phyloP scores from a whole-genome alignment of 2,329 filamentous ascomycete genomes.

The Claviceps sp. region DNA sequence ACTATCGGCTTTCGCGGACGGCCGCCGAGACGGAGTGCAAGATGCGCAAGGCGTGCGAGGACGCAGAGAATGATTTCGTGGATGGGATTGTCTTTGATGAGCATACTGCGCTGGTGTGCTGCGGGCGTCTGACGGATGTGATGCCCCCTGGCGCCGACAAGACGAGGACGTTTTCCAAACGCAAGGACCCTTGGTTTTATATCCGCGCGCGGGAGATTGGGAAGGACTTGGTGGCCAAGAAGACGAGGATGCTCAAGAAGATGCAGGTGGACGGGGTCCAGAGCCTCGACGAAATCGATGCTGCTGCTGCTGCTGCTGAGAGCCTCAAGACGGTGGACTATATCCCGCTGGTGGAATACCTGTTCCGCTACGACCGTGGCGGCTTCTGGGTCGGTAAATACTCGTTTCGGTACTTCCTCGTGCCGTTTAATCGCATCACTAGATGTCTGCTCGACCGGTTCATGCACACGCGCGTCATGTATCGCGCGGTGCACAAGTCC shows the following conservation, averaged over 20 bases:
- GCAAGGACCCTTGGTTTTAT: slow-evolving; percentile 65
- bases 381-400: slow-evolving; percentile 60
- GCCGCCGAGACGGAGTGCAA: slow-evolving; percentile 32
- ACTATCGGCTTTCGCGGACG: slow-evolving; percentile 41
- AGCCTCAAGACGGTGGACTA: slow-evolving; percentile 29
- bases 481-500: slow-evolving; percentile 55
- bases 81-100: slow-evolving; percentile 57
- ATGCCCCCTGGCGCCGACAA: slow-evolving; percentile 21
- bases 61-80: slow-evolving; percentile 48
- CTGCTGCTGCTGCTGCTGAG: slow-evolving; percentile 18
- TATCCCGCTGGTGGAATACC: slow-evolving; percentile 57
- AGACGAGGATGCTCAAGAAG: slow-evolving; percentile 21
- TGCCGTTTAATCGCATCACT: slow-evolving; percentile 49
- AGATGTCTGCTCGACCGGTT: slow-evolving; percentile 61
- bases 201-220: slow-evolving; percentile 51
- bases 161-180: slow-evolving; percentile 43
- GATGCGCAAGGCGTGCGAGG: slow-evolving; percentile 30
- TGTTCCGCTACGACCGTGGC: slow-evolving; percentile 64
- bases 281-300: background rate
- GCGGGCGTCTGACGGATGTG: slow-evolving; percentile 48
- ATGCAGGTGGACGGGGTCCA: slow-evolving; percentile 12
- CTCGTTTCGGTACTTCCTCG: slow-evolving; percentile 44
- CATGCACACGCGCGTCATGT: slow-evolving; percentile 60
- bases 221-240: slow-evolving; percentile 23
- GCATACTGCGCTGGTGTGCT: slow-evolving; percentile 48